phyloP scores from a whole-genome alignment of 129 eudicot species.

The Ambrosia artemisiifolia region DNA sequence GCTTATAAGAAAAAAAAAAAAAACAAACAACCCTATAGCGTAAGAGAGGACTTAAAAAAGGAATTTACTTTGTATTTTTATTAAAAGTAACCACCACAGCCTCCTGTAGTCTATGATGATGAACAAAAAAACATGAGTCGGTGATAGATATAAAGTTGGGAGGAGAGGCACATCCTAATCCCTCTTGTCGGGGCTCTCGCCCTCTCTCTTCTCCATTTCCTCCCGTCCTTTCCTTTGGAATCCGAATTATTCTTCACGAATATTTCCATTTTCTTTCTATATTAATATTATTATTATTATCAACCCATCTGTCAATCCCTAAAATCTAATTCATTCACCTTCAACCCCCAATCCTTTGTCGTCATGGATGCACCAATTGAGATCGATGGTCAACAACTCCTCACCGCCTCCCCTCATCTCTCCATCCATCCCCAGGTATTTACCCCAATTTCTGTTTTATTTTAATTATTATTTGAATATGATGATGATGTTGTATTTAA shows the following conservation, averaged over 20 bases:
- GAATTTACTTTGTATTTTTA: too few relatives aligned
- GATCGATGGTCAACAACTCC: constrained; percentile 29
- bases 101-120: too few relatives aligned
- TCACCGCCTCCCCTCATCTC: constrained; percentile 33
- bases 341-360: neutral
- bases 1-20: too few relatives aligned
- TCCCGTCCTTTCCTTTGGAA: constrained; percentile 14
- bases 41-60: too few relatives aligned
- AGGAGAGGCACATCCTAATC: too few relatives aligned
- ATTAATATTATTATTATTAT: neutral
- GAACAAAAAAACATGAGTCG: too few relatives aligned
- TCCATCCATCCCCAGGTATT: constrained; percentile 32
- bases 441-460: neutral
- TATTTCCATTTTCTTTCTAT: constrained; percentile 23
- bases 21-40: too few relatives aligned
- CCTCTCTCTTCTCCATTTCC: too few relatives aligned
- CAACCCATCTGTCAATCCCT: neutral
- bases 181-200: too few relatives aligned
- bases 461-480: neutral
- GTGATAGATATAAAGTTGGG: neutral
- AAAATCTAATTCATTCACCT: neutral
- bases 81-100: too few relatives aligned
- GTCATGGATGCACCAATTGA: constrained; percentile 40
- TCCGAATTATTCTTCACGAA: constrained; percentile 42
- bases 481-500: neutral